Percentiles rank a stretch among this genome's conserved stretches.
Conservation (phyloP, 2,329 filamentous ascomycete genomes). For the Beauveria australis region DNA sequence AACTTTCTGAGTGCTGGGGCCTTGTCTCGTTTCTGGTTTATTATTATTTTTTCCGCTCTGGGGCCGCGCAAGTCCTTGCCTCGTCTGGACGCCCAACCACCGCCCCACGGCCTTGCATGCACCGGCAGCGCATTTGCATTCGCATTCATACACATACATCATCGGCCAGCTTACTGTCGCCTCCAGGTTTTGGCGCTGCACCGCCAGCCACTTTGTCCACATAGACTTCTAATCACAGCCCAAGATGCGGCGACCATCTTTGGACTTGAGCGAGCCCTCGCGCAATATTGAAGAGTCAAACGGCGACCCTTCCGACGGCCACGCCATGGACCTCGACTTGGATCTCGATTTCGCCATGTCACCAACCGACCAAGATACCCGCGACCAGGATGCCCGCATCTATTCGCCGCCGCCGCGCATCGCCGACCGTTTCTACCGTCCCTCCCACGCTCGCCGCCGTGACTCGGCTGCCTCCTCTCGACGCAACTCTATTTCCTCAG, state of each 20-base stretch:
- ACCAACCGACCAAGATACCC: conserved; percentile 27
- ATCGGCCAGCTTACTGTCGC: neutral
- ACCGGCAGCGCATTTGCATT: neutral
- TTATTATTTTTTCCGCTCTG: neutral
- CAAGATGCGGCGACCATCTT: conserved; percentile 35
- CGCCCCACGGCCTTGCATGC: conserved; percentile 2
- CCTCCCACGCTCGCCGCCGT: conserved; percentile 57
- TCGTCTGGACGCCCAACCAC: neutral
- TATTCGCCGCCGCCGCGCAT: conserved; percentile 66
- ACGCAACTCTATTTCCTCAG: conserved; percentile 71
- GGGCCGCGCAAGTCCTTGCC: neutral
- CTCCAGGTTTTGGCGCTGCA: neutral
- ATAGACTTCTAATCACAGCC: neutral
- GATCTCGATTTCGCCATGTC: conserved; percentile 29
- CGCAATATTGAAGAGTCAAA: conserved; percentile 31
- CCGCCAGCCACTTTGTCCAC: neutral
- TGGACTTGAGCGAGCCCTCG: conserved; percentile 33
- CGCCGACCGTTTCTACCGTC: conserved; percentile 69
- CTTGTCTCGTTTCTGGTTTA: neutral
- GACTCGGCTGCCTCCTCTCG: conserved; percentile 71
- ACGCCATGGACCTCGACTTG: conserved; percentile 15
- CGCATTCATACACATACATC: neutral
- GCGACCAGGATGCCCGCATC: conserved; percentile 27
- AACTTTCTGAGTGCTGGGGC: neutral
- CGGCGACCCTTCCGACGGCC: conserved; percentile 22